Evolutionary conservation across 768 basidiomycete species (phyloP), one percentile per base, ranked within the genome.

Genomic region (Lactifluus hygrophoroides): DNA sequence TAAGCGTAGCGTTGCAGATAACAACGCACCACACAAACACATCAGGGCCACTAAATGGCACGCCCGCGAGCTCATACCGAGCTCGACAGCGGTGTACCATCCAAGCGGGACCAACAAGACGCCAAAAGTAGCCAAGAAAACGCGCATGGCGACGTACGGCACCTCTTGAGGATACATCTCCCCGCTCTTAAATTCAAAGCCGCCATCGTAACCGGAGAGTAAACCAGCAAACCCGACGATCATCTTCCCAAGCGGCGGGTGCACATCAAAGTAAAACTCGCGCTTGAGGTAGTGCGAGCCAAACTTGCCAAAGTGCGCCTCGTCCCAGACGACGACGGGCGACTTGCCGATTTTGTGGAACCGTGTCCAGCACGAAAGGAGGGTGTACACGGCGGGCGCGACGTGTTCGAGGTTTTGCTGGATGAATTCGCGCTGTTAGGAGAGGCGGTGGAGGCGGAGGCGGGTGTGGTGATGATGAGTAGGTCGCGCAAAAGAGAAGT

Each of bases 221-320:
- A 93, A 76, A 21, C 96, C 96, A 3, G 86, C 93, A 21, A 99
- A 79, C 9, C 93, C 96, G 60, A 99, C 95, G 55, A 99, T 80
- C 94, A 99, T 98, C 78, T 99, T 99, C 3, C 96, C 96, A 42
- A 99, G 79, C 0, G 96, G 96, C 5, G 96, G 96, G 67, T 99
- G 96, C 27, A 98, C 96, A 68, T 99, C 96, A 70, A 98, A 98
- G 77, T 97, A 98, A 74, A 98, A 98, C 71, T 96, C 93, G 68
- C 94, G 89, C 73, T 97, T 96, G 73, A 99, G 84, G 73, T 99
- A 98, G 73, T 97, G 88, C 51, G 91, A 91, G 51, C 92, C 96
- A 73, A 99, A 98, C 74, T 99, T 98, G 65, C 96, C 96, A 72
- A 98, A 99, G 73, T 99, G 96, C 38, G 96, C 95, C 77, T 99